These are phyloP conservation scores for Phellinidium pouzarii DNA, from an alignment of 1,284 basidiomycete genomes.

Conservation along the genomic window DNA sequence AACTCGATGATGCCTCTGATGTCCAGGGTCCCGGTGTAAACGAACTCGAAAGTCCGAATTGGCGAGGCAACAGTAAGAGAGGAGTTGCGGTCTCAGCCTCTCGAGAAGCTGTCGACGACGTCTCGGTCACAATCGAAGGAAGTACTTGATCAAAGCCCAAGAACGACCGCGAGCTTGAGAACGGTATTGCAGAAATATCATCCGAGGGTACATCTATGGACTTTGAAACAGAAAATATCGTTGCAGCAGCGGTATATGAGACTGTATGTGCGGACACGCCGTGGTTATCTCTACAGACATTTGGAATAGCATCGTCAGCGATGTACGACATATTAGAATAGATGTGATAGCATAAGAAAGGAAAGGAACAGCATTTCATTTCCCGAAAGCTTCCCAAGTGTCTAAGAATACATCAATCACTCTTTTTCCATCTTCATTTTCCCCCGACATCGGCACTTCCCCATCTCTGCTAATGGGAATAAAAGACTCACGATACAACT, in stretches of 20 bases:
- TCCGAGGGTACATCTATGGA: background rate
- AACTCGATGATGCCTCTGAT: background rate
- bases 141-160: background rate
- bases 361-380: no score
- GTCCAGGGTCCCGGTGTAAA: background rate
- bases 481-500: background rate
- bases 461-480: background rate
- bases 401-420: background rate
- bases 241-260: background rate
- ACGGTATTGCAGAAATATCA: no score
- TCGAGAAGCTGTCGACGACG: background rate
- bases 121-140: background rate
- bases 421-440: no score
- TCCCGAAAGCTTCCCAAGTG: background rate
- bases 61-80: background rate
- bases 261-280: background rate
- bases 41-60: background rate
- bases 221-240: background rate
- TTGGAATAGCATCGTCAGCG: background rate
- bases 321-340: background rate
- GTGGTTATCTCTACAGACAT: background rate
- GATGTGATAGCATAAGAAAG: background rate
- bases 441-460: background rate
- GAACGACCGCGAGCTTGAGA: background rate
- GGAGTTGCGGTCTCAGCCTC: background rate